phyloP scores from a whole-genome alignment of 345 rosid species.

The Gossypium raimondii region DNA sequence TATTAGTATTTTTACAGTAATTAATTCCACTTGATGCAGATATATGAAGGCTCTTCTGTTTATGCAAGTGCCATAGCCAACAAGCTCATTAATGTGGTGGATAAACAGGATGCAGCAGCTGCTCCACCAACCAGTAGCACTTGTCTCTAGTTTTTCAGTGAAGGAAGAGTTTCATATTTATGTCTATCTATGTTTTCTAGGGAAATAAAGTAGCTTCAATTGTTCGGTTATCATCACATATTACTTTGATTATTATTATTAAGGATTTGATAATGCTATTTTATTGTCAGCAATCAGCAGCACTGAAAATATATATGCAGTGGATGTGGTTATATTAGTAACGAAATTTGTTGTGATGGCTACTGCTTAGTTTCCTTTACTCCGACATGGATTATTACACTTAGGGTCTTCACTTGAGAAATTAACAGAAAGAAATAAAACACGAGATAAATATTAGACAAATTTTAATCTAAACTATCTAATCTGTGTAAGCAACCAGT shows the following conservation, averaged over 20 bases:
- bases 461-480: too few species aligned
- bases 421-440: too few species aligned
- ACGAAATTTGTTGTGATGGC: neutral
- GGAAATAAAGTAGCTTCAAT: neutral
- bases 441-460: too few species aligned
- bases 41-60: constrained; percentile 6
- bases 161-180: neutral
- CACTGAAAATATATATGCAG: neutral
- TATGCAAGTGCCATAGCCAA: constrained; percentile 50
- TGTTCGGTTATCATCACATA: neutral
- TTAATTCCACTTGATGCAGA: neutral
- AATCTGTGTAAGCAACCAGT: neutral
- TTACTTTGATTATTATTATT: neutral
- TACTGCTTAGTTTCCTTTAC: neutral
- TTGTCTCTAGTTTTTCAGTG: neutral
- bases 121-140: constrained; percentile 30
- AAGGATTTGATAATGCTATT: neutral
- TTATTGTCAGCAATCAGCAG: neutral
- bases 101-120: constrained; percentile 51
- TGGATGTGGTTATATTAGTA: neutral
- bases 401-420: too few species aligned
- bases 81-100: constrained; percentile 66
- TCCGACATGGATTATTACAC: neutral
- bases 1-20: neutral
- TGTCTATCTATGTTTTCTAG: neutral